phyloP scores from a whole-genome alignment of 176 grass and related monocot species.

The Carex littledalei region DNA sequence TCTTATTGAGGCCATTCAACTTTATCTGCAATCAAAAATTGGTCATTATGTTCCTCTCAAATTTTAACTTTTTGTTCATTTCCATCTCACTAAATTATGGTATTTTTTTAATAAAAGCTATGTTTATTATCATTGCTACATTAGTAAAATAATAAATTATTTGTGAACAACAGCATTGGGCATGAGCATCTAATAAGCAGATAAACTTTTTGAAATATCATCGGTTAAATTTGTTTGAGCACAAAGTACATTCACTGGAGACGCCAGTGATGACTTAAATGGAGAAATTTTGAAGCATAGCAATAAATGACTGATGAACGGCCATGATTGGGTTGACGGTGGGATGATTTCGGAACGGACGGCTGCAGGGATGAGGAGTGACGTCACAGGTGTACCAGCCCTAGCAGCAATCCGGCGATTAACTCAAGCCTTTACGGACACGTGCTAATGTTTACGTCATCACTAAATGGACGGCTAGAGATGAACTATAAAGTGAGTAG shows the following conservation, averaged over 20 bases:
- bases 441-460: neutral
- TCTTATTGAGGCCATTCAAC: neutral
- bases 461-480: neutral
- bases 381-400: constrained; percentile 10
- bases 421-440: neutral
- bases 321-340: constrained; percentile 15
- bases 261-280: neutral
- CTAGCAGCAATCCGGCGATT: neutral
- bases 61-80: neutral
- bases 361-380: neutral
- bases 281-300: neutral
- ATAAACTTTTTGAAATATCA: neutral
- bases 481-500: constrained; percentile 1
- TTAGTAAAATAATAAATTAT: neutral
- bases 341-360: neutral
- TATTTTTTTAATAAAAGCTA: neutral
- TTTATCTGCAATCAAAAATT: neutral
- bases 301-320: neutral
- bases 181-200: neutral
- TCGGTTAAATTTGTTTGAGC: neutral
- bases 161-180: neutral
- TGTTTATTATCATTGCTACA: neutral
- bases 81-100: neutral
- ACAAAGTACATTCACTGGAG: neutral
- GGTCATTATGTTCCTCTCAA: neutral